These are phyloP conservation scores for Gymnopilus dilepis DNA, from an alignment of 768 basidiomycete genomes.

Conservation along the genomic window DNA sequence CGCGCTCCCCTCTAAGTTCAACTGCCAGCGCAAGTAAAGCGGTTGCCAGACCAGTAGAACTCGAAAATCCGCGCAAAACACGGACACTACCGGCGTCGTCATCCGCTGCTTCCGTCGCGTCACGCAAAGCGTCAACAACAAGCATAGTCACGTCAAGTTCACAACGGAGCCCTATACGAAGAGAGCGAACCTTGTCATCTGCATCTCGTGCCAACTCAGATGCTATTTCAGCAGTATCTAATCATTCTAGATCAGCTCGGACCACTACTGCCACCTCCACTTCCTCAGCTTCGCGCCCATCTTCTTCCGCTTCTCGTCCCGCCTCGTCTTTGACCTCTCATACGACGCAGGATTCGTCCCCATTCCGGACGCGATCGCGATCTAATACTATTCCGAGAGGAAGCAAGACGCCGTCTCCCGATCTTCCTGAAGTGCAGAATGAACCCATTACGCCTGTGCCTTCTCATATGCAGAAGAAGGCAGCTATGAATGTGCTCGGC, in stretches of 20 bases:
- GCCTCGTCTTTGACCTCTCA: slow-evolving; percentile 16
- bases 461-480: slow-evolving; percentile 30
- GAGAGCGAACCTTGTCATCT: slow-evolving; percentile 35
- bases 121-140: slow-evolving; percentile 29
- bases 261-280: slow-evolving; percentile 13
- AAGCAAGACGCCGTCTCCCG: slow-evolving; percentile 49
- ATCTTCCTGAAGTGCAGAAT: slow-evolving; percentile 38
- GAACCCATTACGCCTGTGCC: slow-evolving; percentile 43
- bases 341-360: slow-evolving; percentile 1
- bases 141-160: slow-evolving; percentile 22
- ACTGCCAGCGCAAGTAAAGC: slow-evolving; percentile 9
- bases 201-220: slow-evolving; percentile 30
- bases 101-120: slow-evolving; percentile 17
- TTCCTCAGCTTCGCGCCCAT: slow-evolving; percentile 17
- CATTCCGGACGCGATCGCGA: background rate
- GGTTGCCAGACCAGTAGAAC: slow-evolving; percentile 12
- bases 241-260: slow-evolving; percentile 7
- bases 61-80: slow-evolving; percentile 32
- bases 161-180: slow-evolving; percentile 19
- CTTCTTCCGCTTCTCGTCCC: slow-evolving; percentile 23
- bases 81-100: slow-evolving; percentile 31
- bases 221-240: slow-evolving; percentile 18
- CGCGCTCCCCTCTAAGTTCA: slow-evolving; percentile 6
- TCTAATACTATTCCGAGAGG: background rate
- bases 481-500: slow-evolving; percentile 43